A percentile compares a stretch with the other conserved stretches of the same genome.
These are phyloP conservation scores for Flaveria brownii DNA, from an alignment of 129 eudicot genomes.

Conservation along the genomic window DNA sequence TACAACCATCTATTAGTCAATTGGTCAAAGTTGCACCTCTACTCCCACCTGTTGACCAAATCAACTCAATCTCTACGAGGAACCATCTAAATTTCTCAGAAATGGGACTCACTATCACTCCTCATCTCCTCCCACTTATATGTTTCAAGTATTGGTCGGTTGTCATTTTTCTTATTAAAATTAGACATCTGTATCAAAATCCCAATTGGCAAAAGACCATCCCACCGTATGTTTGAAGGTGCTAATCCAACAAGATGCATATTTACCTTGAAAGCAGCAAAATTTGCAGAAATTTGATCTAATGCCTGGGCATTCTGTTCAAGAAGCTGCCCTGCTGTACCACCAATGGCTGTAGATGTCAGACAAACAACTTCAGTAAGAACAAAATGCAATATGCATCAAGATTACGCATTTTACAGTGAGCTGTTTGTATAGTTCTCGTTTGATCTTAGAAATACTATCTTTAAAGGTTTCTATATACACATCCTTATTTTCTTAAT, in stretches of 20 bases:
- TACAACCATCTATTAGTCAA: background rate
- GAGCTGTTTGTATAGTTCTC: background rate
- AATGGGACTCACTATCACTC: background rate
- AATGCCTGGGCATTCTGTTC: conserved; percentile 71
- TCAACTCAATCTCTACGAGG: background rate
- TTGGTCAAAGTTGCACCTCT: background rate
- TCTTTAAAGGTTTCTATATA: background rate
- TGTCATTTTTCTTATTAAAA: background rate
- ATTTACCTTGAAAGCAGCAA: conserved; percentile 60
- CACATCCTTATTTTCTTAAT: background rate
- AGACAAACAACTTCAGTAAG: conserved; percentile 25
- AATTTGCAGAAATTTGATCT: conserved; percentile 70
- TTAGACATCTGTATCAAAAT: background rate
- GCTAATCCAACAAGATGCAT: conserved; percentile 14
- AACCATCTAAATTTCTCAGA: too few relatives aligned
- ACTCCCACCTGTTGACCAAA: background rate
- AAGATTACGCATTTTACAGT: background rate
- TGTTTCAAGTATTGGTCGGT: background rate
- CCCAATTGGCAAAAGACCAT: background rate
- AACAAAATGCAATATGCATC: background rate
- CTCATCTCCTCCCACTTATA: background rate
- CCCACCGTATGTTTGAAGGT: conserved; percentile 1
- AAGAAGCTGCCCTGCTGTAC: conserved; percentile 68
- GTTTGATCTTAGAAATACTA: background rate
- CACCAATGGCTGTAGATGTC: conserved; percentile 64